These are phyloP conservation scores for Larix kaempferi DNA, from an alignment of 75 land plant genomes.

Conservation along the genomic window DNA sequence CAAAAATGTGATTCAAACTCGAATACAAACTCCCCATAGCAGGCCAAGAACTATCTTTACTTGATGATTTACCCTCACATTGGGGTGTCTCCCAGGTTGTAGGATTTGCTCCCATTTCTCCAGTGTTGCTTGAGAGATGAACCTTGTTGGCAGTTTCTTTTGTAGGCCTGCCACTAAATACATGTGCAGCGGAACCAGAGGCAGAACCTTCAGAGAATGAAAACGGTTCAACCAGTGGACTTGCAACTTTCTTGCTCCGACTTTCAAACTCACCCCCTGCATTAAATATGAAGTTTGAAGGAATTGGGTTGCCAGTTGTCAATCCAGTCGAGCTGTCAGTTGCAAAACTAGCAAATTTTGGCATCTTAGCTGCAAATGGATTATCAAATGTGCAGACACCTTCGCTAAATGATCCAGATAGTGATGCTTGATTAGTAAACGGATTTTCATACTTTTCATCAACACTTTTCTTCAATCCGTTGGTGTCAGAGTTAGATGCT, in stretches of 20 bases:
- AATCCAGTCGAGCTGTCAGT: not conserved
- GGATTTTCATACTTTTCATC: too few relatives aligned
- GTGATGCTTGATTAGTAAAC: too few relatives aligned
- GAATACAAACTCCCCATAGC: conserved; percentile 10
- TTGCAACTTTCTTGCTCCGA: not conserved
- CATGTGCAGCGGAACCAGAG: not conserved
- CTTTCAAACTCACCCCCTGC: not conserved
- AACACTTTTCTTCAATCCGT: too few relatives aligned
- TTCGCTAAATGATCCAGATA: too few relatives aligned
- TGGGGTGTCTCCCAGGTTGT: not conserved
- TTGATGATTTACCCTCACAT: conserved; percentile 20
- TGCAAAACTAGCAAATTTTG: not conserved
- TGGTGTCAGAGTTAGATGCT: too few relatives aligned
- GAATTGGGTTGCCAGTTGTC: not conserved
- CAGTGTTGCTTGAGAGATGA: conserved; percentile 6
- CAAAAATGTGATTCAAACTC: conserved; percentile 14
- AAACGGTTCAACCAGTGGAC: not conserved
- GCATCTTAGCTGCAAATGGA: not conserved
- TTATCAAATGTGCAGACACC: not conserved
- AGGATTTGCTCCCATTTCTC: not conserved
- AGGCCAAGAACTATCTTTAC: conserved; percentile 5
- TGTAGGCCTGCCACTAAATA: conserved; percentile 9
- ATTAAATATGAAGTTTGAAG: conserved; percentile 15
- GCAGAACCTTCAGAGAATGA: not conserved
- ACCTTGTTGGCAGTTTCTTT: conserved; percentile 3